Percentiles rank a stretch among this genome's conserved stretches.
Conservation (phyloP, 1,284 basidiomycete genomes). For the Puccinia triticina region DNA sequence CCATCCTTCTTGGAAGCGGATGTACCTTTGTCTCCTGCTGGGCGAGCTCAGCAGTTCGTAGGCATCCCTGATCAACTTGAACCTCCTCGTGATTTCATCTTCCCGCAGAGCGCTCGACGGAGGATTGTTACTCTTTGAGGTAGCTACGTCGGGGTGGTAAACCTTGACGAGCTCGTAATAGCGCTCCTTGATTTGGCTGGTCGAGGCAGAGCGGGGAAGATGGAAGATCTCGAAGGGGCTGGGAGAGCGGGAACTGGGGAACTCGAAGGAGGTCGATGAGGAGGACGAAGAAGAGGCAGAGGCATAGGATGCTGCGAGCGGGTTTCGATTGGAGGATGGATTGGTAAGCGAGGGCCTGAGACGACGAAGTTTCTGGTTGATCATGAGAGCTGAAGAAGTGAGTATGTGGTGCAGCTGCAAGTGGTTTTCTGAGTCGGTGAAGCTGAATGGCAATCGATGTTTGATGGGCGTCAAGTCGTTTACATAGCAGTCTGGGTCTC, state of each 20-base stretch:
- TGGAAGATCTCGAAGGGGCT: constrained; percentile 59
- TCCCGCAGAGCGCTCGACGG: neutral
- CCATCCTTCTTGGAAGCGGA: constrained; percentile 55
- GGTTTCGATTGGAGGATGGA: too few relatives aligned
- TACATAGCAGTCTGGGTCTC: too few relatives aligned
- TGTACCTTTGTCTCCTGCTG: constrained; percentile 52
- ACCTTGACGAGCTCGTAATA: constrained; percentile 58
- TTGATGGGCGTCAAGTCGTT: too few relatives aligned
- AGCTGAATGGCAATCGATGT: too few relatives aligned
- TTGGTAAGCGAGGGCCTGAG: neutral
- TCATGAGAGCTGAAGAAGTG: too few relatives aligned
- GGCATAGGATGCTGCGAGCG: neutral
- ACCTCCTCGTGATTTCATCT: constrained; percentile 53
- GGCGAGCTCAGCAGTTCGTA: constrained; percentile 56
- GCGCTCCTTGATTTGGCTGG: constrained; percentile 55
- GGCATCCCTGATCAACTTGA: constrained; percentile 55
- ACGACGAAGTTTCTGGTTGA: neutral
- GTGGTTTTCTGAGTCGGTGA: too few relatives aligned
- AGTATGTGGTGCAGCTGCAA: too few relatives aligned
- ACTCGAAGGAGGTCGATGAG: neutral
- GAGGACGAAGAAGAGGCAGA: neutral
- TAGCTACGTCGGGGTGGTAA: constrained; percentile 56
- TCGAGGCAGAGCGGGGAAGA: constrained; percentile 53
- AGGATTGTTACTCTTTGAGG: neutral
- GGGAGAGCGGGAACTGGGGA: constrained; percentile 44